Percentiles rank a stretch among this genome's conserved stretches.
phyloP scores from a whole-genome alignment of 768 basidiomycete species.

The Tylopilus plumbeoviolaceoides region DNA sequence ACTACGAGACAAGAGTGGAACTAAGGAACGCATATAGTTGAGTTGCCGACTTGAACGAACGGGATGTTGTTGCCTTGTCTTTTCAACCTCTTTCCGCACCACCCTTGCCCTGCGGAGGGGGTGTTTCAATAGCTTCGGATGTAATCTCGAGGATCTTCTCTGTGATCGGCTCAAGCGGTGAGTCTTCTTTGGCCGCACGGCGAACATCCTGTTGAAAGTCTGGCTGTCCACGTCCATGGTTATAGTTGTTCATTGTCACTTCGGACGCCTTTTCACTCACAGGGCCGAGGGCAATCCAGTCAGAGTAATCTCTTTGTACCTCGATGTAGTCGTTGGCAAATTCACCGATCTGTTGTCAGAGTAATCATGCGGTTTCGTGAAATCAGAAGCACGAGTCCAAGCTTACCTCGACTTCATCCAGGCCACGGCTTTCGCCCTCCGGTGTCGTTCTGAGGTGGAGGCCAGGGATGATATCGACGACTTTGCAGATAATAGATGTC shows the following conservation, averaged over 20 bases:
- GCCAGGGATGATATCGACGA: conserved; percentile 54
- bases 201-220: conserved; percentile 21
- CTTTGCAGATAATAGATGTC: conserved; percentile 58
- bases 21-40: neutral
- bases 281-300: conserved; percentile 39
- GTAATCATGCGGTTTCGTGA: neutral
- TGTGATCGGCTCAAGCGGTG: conserved; percentile 8
- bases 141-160: conserved; percentile 11
- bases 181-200: conserved; percentile 9
- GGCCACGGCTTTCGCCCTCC: conserved; percentile 57
- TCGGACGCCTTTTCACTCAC: conserved; percentile 6
- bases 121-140: neutral
- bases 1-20: neutral
- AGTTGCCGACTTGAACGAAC: neutral
- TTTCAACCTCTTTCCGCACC: neutral
- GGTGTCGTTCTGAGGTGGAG: conserved; percentile 49
- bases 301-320: conserved; percentile 60
- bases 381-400: neutral
- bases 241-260: conserved; percentile 6
- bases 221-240: conserved; percentile 36
- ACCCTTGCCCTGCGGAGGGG: neutral
- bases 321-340: conserved; percentile 70
- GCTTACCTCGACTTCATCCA: conserved; percentile 70
- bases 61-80: neutral
- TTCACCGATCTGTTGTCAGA: conserved; percentile 52